phyloP scores from a whole-genome alignment of 2,329 filamentous ascomycete genomes.

The Venturia pyrina region DNA sequence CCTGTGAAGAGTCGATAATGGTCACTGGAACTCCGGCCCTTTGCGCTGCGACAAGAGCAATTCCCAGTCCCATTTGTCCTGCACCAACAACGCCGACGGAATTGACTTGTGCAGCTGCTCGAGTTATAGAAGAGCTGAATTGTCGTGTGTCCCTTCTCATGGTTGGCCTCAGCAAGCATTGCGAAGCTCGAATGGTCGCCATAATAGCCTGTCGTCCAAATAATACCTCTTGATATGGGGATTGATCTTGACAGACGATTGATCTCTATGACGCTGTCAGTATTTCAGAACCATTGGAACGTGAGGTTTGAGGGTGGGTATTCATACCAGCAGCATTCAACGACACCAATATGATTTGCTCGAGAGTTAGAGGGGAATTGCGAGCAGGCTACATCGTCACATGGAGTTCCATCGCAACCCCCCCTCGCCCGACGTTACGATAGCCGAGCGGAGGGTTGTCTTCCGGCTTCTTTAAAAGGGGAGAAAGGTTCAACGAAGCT shows the following conservation, averaged over 20 bases:
- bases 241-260: background rate
- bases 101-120: conserved; percentile 52
- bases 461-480: too few species aligned
- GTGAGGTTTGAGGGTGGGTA: background rate
- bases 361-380: background rate
- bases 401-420: background rate
- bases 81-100: conserved; percentile 85
- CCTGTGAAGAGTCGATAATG: conserved; percentile 73
- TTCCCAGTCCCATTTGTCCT: conserved; percentile 94
- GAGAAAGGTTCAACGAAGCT: too few species aligned
- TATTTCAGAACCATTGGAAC: background rate
- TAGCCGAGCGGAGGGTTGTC: background rate
- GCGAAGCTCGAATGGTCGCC: background rate
- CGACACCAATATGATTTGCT: background rate
- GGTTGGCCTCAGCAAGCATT: background rate
- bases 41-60: conserved; percentile 85
- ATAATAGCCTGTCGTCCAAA: background rate
- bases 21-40: conserved; percentile 76
- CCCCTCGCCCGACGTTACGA: background rate
- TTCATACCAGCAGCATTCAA: background rate
- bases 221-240: background rate
- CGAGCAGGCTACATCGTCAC: background rate
- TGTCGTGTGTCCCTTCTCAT: background rate
- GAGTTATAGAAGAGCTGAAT: conserved; percentile 4
- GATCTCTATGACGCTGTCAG: background rate